phyloP scores from a whole-genome alignment of 164 flowering plant species.

The Sedum album region DNA sequence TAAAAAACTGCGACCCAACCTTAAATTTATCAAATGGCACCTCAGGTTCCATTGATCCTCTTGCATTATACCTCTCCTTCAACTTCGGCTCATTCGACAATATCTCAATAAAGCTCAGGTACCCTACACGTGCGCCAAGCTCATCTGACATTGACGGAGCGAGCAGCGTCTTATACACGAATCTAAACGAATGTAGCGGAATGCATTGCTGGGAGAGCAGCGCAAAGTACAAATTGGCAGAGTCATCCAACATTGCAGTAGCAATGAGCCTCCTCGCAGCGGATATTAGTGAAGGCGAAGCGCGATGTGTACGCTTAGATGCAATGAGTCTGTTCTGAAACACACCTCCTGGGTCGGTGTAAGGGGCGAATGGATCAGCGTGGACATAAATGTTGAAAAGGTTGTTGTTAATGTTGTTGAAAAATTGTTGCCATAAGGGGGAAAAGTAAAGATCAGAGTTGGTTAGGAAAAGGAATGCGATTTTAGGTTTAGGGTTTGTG shows the following conservation, averaged over 20 bases:
- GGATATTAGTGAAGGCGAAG: constrained; percentile 72
- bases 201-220: constrained; percentile 78
- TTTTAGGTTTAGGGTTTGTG: constrained; percentile 39
- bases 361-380: constrained; percentile 54
- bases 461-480: constrained; percentile 85
- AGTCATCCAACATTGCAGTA: constrained; percentile 74
- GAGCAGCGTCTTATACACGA: constrained; percentile 38
- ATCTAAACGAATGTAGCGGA: constrained; percentile 75
- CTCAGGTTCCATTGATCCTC: constrained; percentile 87
- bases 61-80: constrained; percentile 32
- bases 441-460: constrained; percentile 66
- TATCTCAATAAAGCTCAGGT: constrained; percentile 65
- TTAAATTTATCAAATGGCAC: constrained; percentile 55
- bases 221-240: constrained; percentile 63
- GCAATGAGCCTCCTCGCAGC: constrained; percentile 87
- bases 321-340: constrained; percentile 43
- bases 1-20: constrained; percentile 85
- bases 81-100: constrained; percentile 30
- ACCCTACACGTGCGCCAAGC: constrained; percentile 14
- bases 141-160: background rate
- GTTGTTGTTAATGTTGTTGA: constrained; percentile 17
- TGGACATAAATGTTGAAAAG: constrained; percentile 80
- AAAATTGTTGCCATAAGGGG: constrained; percentile 80
- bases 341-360: constrained; percentile 35
- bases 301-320: constrained; percentile 57